Base-by-base conservation (phyloP, 805 yeast genomes). In the Myxozyma melibiosi region DNA sequence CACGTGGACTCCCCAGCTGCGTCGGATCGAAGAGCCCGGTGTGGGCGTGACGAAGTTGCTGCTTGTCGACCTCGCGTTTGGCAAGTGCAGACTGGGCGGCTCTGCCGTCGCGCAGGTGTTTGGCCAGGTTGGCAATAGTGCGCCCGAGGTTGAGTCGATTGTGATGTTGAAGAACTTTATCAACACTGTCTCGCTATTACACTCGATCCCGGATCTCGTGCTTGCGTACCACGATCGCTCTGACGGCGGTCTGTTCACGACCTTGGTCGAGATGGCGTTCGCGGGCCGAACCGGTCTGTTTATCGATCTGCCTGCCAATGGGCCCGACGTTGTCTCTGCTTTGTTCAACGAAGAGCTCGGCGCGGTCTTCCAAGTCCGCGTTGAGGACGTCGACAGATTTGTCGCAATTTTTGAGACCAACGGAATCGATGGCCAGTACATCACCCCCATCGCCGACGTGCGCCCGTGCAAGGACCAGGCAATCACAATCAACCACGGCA, bases 31-130 rank as follows among this genome's bases (percentile, higher is more conserved):
- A 45, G 83, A 79, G 51, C 78, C 91, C 4, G 61, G 53, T 18
- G 53, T 55, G 44, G 70, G 68, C 16, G 65, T 68, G n/a, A 56
- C 67, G 42, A 76, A 83, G 27, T 75, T 92, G 66, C 87, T 90
- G 30, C 80, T 85, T 48, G 96, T 94, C 58, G 96, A 90, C 70
- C 78, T 92, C 62, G 85, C 89, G 35, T 78, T 79, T 2, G 78
- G 78, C 51, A 72, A 70, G 49, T 64, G 72, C 22, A 75, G 91
- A 1, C 78, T 94, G 48, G 99, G 99, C 67, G 98, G 95, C 51
- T 90, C 98, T 33, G 95, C 97, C 5, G 76, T 92, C 63, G 90
- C 97, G 33, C 99, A 94, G 76, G 97, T 89, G 39, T 92, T 85
- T 78, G 83, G 84, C 64, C 88, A 89, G 74, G 83, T 91, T 55